Evolutionary conservation across 2,329 filamentous ascomycete genomes (phyloP), one percentile per base, ranked within the genome.

Genomic region (Calonectria hawksworthii): DNA sequence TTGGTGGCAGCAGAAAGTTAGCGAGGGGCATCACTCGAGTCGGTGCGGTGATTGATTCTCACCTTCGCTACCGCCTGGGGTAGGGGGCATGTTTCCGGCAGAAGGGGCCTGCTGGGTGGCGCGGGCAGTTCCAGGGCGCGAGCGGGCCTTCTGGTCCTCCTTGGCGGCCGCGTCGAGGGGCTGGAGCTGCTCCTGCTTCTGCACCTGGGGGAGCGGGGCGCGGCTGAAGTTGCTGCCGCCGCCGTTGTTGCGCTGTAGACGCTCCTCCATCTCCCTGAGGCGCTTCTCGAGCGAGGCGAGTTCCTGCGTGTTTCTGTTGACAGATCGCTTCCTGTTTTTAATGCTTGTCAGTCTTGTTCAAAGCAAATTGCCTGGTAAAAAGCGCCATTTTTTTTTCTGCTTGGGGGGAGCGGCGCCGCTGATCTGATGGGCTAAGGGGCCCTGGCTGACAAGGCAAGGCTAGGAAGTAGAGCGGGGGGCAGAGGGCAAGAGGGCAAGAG

Each of bases 221-320:
- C 70, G 75, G 68, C 38, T 44, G 59, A 64, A 44, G 59, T 77
- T 36, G 50, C 51, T 32, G 78, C 77, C 68, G 76, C 73, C 32
- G 78, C 77, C 68, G 77, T 74, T 75, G 44, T 78, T 84, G 74
- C 80, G 81, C 79, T 87, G 91, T 68, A 99, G 90, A 56, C 94
- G 93, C 79, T 94, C 90, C 86, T 98, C 96, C 86, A 97, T 95
- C 82, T 96, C 95, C 80, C 92, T 93, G 80, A 99, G 92, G 80
- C 93, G 93, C 68, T 92, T 92, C 86, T 98, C 95, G 81, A 99
- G 93, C 72, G 93, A 92, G 85, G 98, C 93, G 79, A 99, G 93
- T 86, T 98, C 95, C 76, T 92, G 91, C 70, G 91, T 92, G 83
- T 95, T 94, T 68, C 90, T 91, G 77, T 90, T 91, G 83, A 99